Conservation (phyloP, 2,329 filamentous ascomycete species). For the Ceratocystis eucalypticola region DNA sequence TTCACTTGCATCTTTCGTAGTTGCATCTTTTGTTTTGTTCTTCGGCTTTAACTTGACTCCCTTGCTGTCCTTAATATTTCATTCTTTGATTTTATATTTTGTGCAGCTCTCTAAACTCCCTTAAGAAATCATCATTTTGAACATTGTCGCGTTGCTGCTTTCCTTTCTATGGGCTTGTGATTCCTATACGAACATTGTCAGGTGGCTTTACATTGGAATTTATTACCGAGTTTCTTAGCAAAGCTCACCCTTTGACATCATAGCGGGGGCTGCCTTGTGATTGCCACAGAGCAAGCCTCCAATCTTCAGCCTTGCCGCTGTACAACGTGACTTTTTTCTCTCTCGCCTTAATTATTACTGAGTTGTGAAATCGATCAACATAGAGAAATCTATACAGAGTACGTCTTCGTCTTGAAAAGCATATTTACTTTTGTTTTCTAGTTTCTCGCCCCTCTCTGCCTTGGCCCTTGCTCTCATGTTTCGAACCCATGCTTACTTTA, state of each 20-base stretch:
- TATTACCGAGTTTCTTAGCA: background rate
- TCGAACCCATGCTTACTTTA: background rate
- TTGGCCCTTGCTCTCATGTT: background rate
- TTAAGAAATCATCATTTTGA: background rate
- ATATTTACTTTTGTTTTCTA: background rate
- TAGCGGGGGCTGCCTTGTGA: constrained; percentile 15
- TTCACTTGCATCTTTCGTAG: background rate
- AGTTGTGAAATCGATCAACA: background rate
- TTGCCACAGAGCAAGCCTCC: background rate
- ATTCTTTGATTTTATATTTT: background rate
- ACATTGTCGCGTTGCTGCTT: background rate
- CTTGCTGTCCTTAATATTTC: background rate
- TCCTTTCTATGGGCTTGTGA: too few relatives aligned
- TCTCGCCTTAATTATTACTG: background rate
- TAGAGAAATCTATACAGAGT: background rate
- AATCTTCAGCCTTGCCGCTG: constrained; percentile 9
- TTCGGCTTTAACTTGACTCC: too few relatives aligned
- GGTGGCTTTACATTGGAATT: background rate
- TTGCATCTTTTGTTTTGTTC: background rate
- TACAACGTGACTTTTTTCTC: background rate
- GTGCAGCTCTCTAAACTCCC: background rate
- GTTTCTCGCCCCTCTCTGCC: background rate
- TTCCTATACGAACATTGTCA: background rate
- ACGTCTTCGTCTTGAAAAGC: background rate
- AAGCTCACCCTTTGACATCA: constrained; percentile 17